Evolutionary conservation across 139 green algal genomes (phyloP).

Genomic region (Gonium pectorale): DNA sequence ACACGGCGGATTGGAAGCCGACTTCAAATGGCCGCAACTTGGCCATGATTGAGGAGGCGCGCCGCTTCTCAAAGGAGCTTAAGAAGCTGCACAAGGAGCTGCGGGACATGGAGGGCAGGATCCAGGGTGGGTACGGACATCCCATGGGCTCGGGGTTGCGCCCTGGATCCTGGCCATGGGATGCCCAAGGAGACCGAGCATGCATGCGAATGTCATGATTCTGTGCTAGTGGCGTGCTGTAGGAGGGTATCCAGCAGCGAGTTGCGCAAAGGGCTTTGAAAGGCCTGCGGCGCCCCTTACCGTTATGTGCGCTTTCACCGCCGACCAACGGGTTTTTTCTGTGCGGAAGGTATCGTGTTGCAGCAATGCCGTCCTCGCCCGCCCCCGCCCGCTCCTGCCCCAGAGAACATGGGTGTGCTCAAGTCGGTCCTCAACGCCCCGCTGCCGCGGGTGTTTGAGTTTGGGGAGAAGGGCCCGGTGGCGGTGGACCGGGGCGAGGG

Average conservation of each 20-base stretch:
- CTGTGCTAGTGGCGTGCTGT: too few species aligned
- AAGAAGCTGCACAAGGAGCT: conserved; percentile 51
- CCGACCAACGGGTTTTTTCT: too few species aligned
- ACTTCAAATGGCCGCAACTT: conserved; percentile 55
- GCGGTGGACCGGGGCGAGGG: conserved; percentile 37
- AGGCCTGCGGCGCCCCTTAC: too few species aligned
- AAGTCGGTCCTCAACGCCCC: conserved; percentile 36
- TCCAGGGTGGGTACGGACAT: conserved; percentile 18
- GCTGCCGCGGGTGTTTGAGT: conserved; percentile 49
- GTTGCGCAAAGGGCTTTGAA: too few species aligned
- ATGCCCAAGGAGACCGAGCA: too few species aligned
- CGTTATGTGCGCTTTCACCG: too few species aligned
- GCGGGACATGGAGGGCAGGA: conserved; percentile 5
- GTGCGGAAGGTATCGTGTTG: too few species aligned
- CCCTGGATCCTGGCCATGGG: too few species aligned
- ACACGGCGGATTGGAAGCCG: conserved; percentile 39
- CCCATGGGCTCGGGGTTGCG: too few species aligned
- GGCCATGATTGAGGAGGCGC: conserved; percentile 48
- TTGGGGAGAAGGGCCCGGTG: conserved; percentile 34
- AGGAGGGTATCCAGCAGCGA: too few species aligned
- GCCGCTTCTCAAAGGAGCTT: conserved; percentile 46
- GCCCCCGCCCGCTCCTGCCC: background rate
- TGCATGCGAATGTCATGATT: too few species aligned
- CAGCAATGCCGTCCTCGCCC: too few species aligned
- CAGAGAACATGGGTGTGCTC: conserved; percentile 20